A percentile compares a stretch with the other conserved stretches of the same genome.
These are phyloP conservation scores for Omphalotus guepiniiformis DNA, from an alignment of 768 basidiomycete species.

Conservation along the genomic window DNA sequence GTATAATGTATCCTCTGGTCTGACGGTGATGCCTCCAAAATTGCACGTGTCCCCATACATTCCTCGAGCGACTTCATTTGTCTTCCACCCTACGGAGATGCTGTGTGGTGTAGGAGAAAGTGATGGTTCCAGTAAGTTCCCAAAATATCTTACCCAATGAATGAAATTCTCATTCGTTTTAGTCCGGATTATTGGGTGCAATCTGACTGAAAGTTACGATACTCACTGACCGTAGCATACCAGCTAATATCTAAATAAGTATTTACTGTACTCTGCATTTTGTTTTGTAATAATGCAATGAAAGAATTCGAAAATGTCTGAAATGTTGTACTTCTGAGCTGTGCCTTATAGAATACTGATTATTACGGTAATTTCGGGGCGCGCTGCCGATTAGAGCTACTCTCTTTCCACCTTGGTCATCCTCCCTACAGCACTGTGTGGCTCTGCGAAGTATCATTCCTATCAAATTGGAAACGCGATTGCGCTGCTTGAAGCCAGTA, in stretches of 20 bases:
- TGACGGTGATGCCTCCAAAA: constrained; percentile 52
- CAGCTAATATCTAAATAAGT: constrained; percentile 1
- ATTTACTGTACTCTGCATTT: neutral
- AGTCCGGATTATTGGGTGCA: constrained; percentile 60
- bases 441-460: too few species aligned
- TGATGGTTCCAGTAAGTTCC: constrained; percentile 55
- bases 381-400: too few species aligned
- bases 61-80: constrained; percentile 57
- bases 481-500: too few species aligned
- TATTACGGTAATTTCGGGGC: too few species aligned
- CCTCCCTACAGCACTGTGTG: too few species aligned
- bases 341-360: too few species aligned
- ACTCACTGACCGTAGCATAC: neutral
- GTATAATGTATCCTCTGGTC: constrained; percentile 49
- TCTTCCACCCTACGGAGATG: constrained; percentile 88
- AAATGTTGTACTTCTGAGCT: too few species aligned
- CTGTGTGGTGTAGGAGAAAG: constrained; percentile 68
- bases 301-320: neutral
- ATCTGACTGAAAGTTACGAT: constrained; percentile 28
- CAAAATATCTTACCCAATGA: neutral
- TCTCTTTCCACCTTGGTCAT: too few species aligned
- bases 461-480: too few species aligned
- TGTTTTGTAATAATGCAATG: neutral
- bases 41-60: constrained; percentile 54
- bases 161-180: constrained; percentile 10